Percentiles rank a stretch among this genome's conserved stretches.
Evolutionary conservation across 2,329 filamentous ascomycete genomes (phyloP).

Genomic region (Myriosclerotinia scirpicola): DNA sequence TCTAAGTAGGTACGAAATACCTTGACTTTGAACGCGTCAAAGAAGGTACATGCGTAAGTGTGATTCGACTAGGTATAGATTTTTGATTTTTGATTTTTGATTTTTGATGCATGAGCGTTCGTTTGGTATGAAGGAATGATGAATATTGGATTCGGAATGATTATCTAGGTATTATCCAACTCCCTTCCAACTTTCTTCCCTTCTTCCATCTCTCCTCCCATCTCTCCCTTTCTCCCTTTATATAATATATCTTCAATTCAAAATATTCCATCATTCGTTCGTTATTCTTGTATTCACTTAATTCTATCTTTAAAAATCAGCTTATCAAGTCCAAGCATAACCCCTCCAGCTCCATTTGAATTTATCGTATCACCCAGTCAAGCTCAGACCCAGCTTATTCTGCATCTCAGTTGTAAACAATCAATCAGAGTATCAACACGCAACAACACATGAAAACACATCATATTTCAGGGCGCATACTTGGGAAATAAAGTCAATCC

Average conservation of each 20-base stretch:
- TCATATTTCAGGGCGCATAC: neutral
- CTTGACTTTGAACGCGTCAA: neutral
- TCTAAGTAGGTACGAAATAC: too few species aligned
- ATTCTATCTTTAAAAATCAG: conserved; percentile 21
- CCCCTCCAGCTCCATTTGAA: conserved; percentile 15
- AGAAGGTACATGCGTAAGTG: neutral
- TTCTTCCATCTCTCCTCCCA: neutral
- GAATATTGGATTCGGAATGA: neutral
- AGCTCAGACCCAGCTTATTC: neutral
- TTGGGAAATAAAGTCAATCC: neutral
- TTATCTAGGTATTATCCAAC: neutral
- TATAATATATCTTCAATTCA: conserved; percentile 7
- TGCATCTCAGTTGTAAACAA: conserved; percentile 14
- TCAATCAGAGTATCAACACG: conserved; percentile 2
- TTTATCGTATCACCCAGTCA: conserved; percentile 23
- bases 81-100: too few species aligned
- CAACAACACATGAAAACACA: neutral
- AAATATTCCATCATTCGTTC: neutral
- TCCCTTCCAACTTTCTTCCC: conserved; percentile 2
- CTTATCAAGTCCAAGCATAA: conserved; percentile 25
- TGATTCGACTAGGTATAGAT: too few species aligned
- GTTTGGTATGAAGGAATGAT: neutral
- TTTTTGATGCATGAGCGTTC: neutral
- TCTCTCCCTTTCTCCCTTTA: conserved; percentile 13
- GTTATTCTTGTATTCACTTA: neutral